phyloP scores from a whole-genome alignment of 805 yeast species.

The Ogataea pignaliae region DNA sequence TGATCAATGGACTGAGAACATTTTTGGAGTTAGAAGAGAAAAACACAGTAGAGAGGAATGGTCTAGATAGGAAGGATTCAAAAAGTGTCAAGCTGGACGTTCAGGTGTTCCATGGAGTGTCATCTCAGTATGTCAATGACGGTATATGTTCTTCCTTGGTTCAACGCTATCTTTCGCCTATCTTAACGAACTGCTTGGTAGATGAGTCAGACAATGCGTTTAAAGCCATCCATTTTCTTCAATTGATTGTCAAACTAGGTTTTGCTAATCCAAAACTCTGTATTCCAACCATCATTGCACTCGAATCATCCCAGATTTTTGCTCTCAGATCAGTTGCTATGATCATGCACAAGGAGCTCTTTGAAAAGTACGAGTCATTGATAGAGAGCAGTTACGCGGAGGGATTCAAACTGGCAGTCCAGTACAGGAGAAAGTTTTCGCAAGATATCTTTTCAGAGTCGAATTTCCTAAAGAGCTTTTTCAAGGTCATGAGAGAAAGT shows the following conservation, averaged over 20 bases:
- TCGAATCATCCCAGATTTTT: slow-evolving; percentile 49
- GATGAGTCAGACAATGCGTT: slow-evolving; percentile 42
- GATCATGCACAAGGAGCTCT: slow-evolving; percentile 49
- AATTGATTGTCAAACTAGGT: slow-evolving; percentile 56
- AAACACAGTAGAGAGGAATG: slow-evolving; percentile 37
- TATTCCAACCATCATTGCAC: slow-evolving; percentile 65
- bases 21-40: slow-evolving; percentile 57
- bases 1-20: slow-evolving; percentile 52
- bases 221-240: slow-evolving; percentile 51
- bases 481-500: slow-evolving; percentile 37
- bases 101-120: slow-evolving; percentile 51
- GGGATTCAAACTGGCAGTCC: slow-evolving; percentile 54
- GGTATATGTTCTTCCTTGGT: slow-evolving; percentile 72
- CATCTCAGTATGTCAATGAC: slow-evolving; percentile 49
- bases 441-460: slow-evolving; percentile 26
- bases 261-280: slow-evolving; percentile 71
- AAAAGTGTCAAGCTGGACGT: slow-evolving; percentile 36
- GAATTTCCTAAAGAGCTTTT: slow-evolving; percentile 36
- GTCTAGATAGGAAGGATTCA: slow-evolving; percentile 35
- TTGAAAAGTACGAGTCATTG: slow-evolving; percentile 66
- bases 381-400: slow-evolving; percentile 61
- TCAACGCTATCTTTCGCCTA: slow-evolving; percentile 51
- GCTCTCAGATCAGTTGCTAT: slow-evolving; percentile 44
- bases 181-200: slow-evolving; percentile 45
- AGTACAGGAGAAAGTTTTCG: slow-evolving; percentile 33